These are phyloP conservation scores for Emmonsia crescens DNA, from an alignment of 2,329 filamentous ascomycete species.

Conservation along the genomic window DNA sequence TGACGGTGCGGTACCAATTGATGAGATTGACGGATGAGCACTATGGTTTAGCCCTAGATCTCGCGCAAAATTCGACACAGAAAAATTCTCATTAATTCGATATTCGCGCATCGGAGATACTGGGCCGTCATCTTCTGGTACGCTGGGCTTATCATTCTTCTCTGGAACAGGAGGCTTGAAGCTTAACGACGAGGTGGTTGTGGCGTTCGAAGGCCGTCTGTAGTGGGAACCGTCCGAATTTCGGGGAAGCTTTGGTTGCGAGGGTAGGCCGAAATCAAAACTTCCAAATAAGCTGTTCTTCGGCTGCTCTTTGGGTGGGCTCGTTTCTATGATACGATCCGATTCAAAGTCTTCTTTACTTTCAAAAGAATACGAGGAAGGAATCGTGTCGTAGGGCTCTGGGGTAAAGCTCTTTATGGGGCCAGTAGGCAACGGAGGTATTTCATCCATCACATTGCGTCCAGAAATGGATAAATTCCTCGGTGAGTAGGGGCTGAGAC, in stretches of 20 bases:
- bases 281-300: not conserved
- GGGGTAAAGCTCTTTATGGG: slow-evolving; percentile 10
- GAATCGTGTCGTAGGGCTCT: slow-evolving; percentile 6
- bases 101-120: slow-evolving; percentile 3
- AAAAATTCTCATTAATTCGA: slow-evolving; percentile 20
- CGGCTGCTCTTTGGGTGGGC: not conserved
- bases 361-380: slow-evolving; percentile 8
- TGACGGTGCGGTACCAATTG: slow-evolving; percentile 52
- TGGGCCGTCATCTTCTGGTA: not conserved
- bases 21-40: slow-evolving; percentile 54
- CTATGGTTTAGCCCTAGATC: slow-evolving; percentile 42
- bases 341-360: slow-evolving; percentile 8
- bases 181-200: not conserved
- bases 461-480: not conserved
- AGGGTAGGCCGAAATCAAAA: slow-evolving; percentile 2
- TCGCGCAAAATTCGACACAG: slow-evolving; percentile 31
- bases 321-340: slow-evolving; percentile 29
- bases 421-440: slow-evolving; percentile 12
- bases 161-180: not conserved
- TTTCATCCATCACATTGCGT: slow-evolving; percentile 9
- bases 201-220: not conserved
- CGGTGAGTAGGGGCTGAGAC: slow-evolving; percentile 6
- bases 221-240: not conserved
- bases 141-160: not conserved
- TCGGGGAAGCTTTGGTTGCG: not conserved